Evolutionary conservation across 139 green algal genomes (phyloP).

Genomic region (Haematococcus lacustris): DNA sequence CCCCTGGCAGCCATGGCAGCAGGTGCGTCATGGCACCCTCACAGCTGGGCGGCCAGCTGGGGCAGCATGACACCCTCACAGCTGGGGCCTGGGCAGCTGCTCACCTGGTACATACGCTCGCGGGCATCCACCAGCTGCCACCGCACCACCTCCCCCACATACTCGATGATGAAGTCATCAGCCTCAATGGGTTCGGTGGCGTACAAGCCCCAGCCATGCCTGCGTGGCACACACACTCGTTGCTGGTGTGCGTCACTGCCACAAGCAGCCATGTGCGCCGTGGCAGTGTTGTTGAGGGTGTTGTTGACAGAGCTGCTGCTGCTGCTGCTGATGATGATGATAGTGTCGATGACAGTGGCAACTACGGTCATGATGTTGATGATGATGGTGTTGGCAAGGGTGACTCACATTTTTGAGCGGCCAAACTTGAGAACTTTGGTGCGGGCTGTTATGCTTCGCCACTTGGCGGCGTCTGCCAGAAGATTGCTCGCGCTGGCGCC

Average conservation of each 20-base stretch:
- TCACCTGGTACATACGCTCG: slow-evolving; percentile 61
- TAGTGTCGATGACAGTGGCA: not conserved
- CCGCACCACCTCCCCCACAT: slow-evolving; percentile 65
- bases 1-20: no score
- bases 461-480: slow-evolving; percentile 29
- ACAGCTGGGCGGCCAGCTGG: no score
- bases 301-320: not conserved
- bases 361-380: not conserved
- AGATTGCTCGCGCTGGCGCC: no score
- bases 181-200: slow-evolving; percentile 53
- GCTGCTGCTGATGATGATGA: not conserved
- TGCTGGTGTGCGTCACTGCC: not conserved
- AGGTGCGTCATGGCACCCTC: no score
- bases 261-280: not conserved
- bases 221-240: not conserved
- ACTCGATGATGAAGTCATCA: slow-evolving; percentile 80
- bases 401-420: slow-evolving; percentile 36
- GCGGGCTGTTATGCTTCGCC: slow-evolving; percentile 21
- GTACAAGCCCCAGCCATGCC: slow-evolving; percentile 73
- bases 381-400: not conserved
- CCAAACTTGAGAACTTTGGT: slow-evolving; percentile 40
- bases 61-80: no score
- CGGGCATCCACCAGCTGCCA: slow-evolving; percentile 41
- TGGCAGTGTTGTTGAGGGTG: not conserved
- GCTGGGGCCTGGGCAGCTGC: no score